A percentile compares a stretch with the other conserved stretches of the same genome.
phyloP scores from a whole-genome alignment of 2,329 filamentous ascomycete species.

The Cladosporium sp. region DNA sequence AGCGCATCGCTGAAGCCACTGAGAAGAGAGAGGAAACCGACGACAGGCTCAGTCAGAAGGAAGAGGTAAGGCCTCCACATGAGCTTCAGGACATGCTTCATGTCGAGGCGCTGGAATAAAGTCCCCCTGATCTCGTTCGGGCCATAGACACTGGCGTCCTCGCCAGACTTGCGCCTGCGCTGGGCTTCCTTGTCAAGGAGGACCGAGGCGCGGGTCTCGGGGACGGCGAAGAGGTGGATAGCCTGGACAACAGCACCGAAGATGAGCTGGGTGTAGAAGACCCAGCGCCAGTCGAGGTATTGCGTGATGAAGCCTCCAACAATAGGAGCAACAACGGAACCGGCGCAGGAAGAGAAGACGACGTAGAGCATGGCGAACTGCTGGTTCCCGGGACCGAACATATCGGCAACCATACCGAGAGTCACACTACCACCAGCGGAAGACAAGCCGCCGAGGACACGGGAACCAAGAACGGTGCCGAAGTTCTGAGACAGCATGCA shows the following conservation, averaged over 20 bases:
- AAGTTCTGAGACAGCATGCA: constrained; percentile 68
- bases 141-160: constrained; percentile 73
- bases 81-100: constrained; percentile 47
- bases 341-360: constrained; percentile 57
- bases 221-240: constrained; percentile 85
- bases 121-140: constrained; percentile 72
- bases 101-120: constrained; percentile 36
- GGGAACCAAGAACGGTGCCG: constrained; percentile 65
- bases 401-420: constrained; percentile 76
- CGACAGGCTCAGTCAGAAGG: constrained; percentile 74
- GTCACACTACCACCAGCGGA: constrained; percentile 59
- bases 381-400: constrained; percentile 69
- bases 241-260: constrained; percentile 75
- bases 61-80: constrained; percentile 69
- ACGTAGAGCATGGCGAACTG: constrained; percentile 81
- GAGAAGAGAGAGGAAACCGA: constrained; percentile 67
- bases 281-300: constrained; percentile 68
- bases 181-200: constrained; percentile 79
- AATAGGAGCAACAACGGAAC: constrained; percentile 36
- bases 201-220: constrained; percentile 68
- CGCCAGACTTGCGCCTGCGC: constrained; percentile 69
- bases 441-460: constrained; percentile 72
- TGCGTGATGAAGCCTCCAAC: constrained; percentile 34
- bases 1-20: constrained; percentile 73
- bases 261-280: constrained; percentile 83